Evolutionary conservation across 306 rosid genomes (phyloP), one percentile per base, ranked within the genome.

Genomic region (Cicer cuneatum): DNA sequence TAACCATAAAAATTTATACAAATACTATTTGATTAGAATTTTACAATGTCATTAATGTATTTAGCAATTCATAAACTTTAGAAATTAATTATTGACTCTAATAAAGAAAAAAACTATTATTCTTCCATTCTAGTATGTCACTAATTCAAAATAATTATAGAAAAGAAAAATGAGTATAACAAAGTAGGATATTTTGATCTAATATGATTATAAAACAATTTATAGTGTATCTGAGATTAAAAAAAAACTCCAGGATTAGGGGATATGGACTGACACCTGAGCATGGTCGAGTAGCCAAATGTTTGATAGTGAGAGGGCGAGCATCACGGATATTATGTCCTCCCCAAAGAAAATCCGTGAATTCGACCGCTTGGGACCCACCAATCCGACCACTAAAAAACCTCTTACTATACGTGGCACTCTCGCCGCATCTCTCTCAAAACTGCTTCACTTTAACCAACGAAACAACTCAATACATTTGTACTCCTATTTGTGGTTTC

Each of bases 261-360:
- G 64, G 64, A 29, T 29, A 29, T 5, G 64, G 24, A 57, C 12
- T 57, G 64, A 57, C 35, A 57, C 15, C 40, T 2, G 16, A 57
- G 7, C 40, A 0, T 57, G 11, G 64, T 57, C 15, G 12, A 21
- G 41, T 24, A 57, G 48, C 68, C 68, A 62, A 62, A 62, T 62
- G 68, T 62, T n/a, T 14, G 68, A 15, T 8, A 62, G 47, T 4
- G 51, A 64, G 14, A 16, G 37, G 48, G 2, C 35, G 48, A 64
- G 37, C 69, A 41, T 64, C 69, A 64, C 69, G 69, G 69, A 58
- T 58, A 7, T 33, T 58, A 15, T 57, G 63, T 24, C 15, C 37
- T 24, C 0, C 65, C 10, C 6, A 59, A 12, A 8, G 65, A 33
- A 41, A 12, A 33, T 59, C 65, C 65, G 65, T 59, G 65, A 49